Evolutionary conservation across 2,329 filamentous ascomycete species (phyloP), one percentile per base, ranked within the genome.

Genomic region (Xylaria sp.): DNA sequence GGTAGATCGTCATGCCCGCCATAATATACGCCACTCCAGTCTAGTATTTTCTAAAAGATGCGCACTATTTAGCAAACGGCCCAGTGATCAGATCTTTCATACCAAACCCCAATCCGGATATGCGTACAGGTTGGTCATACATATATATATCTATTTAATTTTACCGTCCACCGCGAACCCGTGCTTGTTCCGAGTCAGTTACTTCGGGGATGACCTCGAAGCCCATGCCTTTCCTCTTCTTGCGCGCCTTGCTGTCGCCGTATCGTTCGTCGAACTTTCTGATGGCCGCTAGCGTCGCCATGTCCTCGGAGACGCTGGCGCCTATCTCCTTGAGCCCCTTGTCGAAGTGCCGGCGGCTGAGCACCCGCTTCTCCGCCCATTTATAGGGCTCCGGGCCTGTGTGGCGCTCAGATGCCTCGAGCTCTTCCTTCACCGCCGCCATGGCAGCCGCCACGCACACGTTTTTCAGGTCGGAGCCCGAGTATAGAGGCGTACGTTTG

Each of bases 211-310:
- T 75, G 2, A 86, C 81, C 59, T 83, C 88, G 75, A 92, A 92
- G 0, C 89, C 89, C 81, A 91, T 87, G 6, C 78, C 80, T 68
- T 81, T 82, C 64, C 79, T 80, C 75, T 82, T 88, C 79, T 87
- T 89, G 77, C 87, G 88, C 76, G 88, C 86, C 54, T 70, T 71
- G 53, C 91, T 87, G 77, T 97, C 94, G 30, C 96, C 95, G 78
- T 94, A 99, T 79, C 95, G 92, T 81, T 97, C 93, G 78, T 99
- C 96, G 77, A 98, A 99, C 81, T 97, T 97, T 74, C 93, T 88
- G 75, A 99, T 97, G 12, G 93, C 92, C 72, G 89, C 88, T 70
- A 99, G 83, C 36, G 89, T 93, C 57, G 89, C 85, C 95, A 98
- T 98, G 76, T 99, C 94, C 79, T 98, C 95, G 74, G 89, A 94